phyloP scores from a whole-genome alignment of 2,329 filamentous ascomycete species.

The Trichoderma breve region DNA sequence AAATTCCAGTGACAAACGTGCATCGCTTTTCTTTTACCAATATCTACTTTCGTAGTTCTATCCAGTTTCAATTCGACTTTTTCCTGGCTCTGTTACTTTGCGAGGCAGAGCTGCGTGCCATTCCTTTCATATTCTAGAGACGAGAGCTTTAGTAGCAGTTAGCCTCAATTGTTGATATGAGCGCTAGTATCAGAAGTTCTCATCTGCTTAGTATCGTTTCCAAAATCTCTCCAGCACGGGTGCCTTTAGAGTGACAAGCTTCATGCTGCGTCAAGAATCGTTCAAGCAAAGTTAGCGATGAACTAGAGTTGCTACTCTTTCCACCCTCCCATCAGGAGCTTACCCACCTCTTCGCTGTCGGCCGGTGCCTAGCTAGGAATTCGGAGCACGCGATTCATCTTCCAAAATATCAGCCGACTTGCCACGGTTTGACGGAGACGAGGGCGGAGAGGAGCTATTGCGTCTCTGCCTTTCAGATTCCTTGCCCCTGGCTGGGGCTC shows the following conservation, averaged over 20 bases:
- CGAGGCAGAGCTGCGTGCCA: not conserved
- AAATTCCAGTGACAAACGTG: not conserved
- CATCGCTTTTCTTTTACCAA: not conserved
- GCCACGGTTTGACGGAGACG: slow-evolving; percentile 48
- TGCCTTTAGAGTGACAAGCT: slow-evolving; percentile 9
- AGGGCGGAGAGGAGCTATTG: slow-evolving; percentile 53
- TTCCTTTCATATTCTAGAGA: not conserved
- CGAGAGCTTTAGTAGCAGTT: slow-evolving; percentile 22
- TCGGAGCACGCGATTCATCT: slow-evolving; percentile 30
- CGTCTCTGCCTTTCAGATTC: slow-evolving; percentile 39
- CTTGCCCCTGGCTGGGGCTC: slow-evolving; percentile 9
- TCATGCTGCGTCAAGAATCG: slow-evolving; percentile 18
- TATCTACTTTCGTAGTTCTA: not conserved
- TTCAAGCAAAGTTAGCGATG: slow-evolving; percentile 20
- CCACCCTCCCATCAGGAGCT: slow-evolving; percentile 10
- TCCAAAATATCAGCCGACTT: slow-evolving; percentile 57
- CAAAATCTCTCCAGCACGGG: not conserved
- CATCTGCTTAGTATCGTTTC: slow-evolving; percentile 12
- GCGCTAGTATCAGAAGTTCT: slow-evolving; percentile 28
- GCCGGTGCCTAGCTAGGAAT: slow-evolving; percentile 23
- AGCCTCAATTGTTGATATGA: slow-evolving; percentile 20
- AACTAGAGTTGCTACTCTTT: not conserved
- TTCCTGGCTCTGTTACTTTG: not conserved
- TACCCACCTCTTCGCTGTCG: slow-evolving; percentile 29
- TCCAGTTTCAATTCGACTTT: not conserved